A percentile compares a stretch with the other conserved stretches of the same genome.
Conservation (phyloP, 495 filamentous ascomycete species). For the Chlorociboria aeruginascens region DNA sequence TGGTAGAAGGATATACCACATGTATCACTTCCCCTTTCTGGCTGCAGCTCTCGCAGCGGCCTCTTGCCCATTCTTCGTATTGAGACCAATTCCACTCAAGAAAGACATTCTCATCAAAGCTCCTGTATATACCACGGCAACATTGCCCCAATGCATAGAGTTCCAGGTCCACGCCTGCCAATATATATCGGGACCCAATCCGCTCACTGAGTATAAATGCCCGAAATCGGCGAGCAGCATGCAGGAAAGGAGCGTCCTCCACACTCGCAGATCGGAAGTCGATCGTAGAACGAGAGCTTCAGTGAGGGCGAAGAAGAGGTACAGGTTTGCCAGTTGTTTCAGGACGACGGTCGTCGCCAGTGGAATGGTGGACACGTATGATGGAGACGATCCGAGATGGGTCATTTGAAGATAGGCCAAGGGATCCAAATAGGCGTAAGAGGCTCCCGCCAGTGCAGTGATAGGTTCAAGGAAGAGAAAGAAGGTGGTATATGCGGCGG, state of each 20-base stretch:
- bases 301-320: slow-evolving; percentile 55
- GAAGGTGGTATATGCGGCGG: slow-evolving; percentile 42
- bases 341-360: slow-evolving; percentile 40
- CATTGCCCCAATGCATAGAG: slow-evolving; percentile 52
- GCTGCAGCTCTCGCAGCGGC: slow-evolving; percentile 2
- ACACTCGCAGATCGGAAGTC: slow-evolving; percentile 48
- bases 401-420: slow-evolving; percentile 48
- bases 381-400: slow-evolving; percentile 26
- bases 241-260: slow-evolving; percentile 47
- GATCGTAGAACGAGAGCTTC: slow-evolving; percentile 56
- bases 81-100: slow-evolving; percentile 37
- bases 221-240: slow-evolving; percentile 56
- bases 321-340: slow-evolving; percentile 52
- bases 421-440: slow-evolving; percentile 44
- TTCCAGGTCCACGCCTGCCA: slow-evolving; percentile 37
- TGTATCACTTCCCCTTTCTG: slow-evolving; percentile 4
- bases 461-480: slow-evolving; percentile 58
- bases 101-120: slow-evolving; percentile 43
- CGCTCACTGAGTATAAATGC: slow-evolving; percentile 46
- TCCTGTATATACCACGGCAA: slow-evolving; percentile 49
- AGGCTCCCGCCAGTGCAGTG: slow-evolving; percentile 52
- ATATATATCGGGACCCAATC: slow-evolving; percentile 29
- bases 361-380: slow-evolving; percentile 16
- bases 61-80: slow-evolving; percentile 2
- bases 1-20: background rate